Evolutionary conservation across 1,139 yeast genomes (phyloP).

Genomic region (Chernovozyma sophiae-reginae): DNA sequence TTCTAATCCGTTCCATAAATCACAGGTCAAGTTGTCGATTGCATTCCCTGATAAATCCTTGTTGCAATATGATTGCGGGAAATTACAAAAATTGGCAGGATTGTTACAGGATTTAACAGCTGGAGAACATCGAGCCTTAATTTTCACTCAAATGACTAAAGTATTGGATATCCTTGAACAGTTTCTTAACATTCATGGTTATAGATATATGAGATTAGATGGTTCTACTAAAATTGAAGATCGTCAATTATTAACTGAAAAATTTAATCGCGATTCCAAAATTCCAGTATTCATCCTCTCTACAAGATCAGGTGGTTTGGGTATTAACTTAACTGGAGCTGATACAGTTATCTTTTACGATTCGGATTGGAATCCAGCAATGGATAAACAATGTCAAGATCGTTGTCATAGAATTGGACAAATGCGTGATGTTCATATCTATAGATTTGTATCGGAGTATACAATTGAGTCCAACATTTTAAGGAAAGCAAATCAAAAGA

Average conservation of each 20-base stretch:
- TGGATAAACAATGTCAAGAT: constrained; percentile 99
- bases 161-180: constrained; percentile 92
- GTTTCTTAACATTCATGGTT: constrained; percentile 91
- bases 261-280: constrained; percentile 80
- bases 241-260: constrained; percentile 88
- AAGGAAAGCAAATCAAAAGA: constrained; percentile 91
- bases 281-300: constrained; percentile 91
- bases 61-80: constrained; percentile 95
- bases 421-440: constrained; percentile 94
- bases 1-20: constrained; percentile 66
- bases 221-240: constrained; percentile 98
- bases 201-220: constrained; percentile 89
- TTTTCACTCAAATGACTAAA: constrained; percentile 97
- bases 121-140: constrained; percentile 88
- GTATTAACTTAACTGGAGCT: constrained; percentile 96
- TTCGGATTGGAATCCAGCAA: constrained; percentile 99
- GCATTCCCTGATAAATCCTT: constrained; percentile 95
- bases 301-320: constrained; percentile 96
- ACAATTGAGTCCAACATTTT: constrained; percentile 95
- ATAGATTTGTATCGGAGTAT: constrained; percentile 91
- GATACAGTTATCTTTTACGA: constrained; percentile 99
- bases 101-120: constrained; percentile 74
- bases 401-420: constrained; percentile 99
- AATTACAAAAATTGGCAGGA: constrained; percentile 76
- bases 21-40: constrained; percentile 84